A percentile compares a stretch with the other conserved stretches of the same genome.
phyloP scores from a whole-genome alignment of 2,329 filamentous ascomycete genomes.

The Periconia digitata region DNA sequence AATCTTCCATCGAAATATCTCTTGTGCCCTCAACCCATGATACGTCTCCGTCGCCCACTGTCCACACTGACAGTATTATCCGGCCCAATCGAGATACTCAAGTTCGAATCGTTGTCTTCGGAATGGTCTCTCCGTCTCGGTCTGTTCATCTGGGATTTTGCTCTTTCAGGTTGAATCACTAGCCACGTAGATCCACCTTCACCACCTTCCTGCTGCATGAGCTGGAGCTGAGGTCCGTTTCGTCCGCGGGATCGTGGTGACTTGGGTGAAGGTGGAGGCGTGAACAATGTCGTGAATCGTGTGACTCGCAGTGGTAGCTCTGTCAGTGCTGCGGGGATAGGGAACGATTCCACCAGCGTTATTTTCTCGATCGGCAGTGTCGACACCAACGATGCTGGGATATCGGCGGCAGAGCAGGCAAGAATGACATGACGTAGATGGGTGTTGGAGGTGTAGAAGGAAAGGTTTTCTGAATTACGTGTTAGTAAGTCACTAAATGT shows the following conservation, averaged over 20 bases:
- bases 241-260: constrained; percentile 24
- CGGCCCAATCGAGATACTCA: constrained; percentile 41
- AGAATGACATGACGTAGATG: constrained; percentile 41
- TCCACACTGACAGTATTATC: constrained; percentile 44
- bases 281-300: constrained; percentile 32
- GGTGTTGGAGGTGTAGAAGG: constrained; percentile 36
- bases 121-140: constrained; percentile 21
- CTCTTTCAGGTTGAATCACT: constrained; percentile 40
- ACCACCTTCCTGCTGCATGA: constrained; percentile 39
- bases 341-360: constrained; percentile 35
- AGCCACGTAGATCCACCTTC: constrained; percentile 40
- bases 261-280: constrained; percentile 32
- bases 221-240: constrained; percentile 33
- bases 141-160: constrained; percentile 30
- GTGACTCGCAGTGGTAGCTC: constrained; percentile 31
- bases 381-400: constrained; percentile 33
- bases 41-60: constrained; percentile 33
- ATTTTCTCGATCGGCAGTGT: constrained; percentile 36
- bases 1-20: too few species aligned
- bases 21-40: constrained; percentile 17
- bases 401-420: constrained; percentile 33
- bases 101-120: constrained; percentile 35
- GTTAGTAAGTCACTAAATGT: constrained; percentile 2
- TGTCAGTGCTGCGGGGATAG: constrained; percentile 30
- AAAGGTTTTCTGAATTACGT: constrained; percentile 31